These are phyloP conservation scores for Penicillium brasilianum DNA, from an alignment of 2,329 filamentous ascomycete species.

Conservation along the genomic window DNA sequence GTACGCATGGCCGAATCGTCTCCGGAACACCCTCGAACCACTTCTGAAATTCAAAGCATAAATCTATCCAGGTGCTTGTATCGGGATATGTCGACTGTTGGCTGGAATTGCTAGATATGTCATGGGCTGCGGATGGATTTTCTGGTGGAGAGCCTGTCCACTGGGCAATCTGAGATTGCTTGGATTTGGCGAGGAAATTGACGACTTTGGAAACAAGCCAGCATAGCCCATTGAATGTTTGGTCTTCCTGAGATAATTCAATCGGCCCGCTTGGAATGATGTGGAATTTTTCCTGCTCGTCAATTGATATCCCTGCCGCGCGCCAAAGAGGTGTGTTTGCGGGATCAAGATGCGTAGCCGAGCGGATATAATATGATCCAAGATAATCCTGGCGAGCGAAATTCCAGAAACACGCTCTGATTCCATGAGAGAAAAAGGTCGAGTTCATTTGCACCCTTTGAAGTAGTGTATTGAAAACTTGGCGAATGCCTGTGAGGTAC, in stretches of 20 bases:
- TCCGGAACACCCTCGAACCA: constrained; percentile 64
- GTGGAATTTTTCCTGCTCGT: constrained; percentile 54
- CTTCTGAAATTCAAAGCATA: constrained; percentile 60
- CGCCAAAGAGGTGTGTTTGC: constrained; percentile 64
- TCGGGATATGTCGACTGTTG: constrained; percentile 51
- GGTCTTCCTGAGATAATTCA: constrained; percentile 61
- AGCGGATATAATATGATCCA: constrained; percentile 64
- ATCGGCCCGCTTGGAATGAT: constrained; percentile 33
- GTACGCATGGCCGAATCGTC: constrained; percentile 61
- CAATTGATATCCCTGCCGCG: constrained; percentile 63
- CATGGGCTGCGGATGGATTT: constrained; percentile 42
- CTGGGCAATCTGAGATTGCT: constrained; percentile 52
- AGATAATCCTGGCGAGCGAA: constrained; percentile 67
- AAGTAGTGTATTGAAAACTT: constrained; percentile 57
- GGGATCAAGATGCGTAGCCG: constrained; percentile 62
- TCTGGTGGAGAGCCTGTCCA: constrained; percentile 38
- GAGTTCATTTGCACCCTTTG: constrained; percentile 31
- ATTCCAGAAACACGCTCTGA: constrained; percentile 67
- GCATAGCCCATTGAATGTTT: constrained; percentile 64
- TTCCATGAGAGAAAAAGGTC: constrained; percentile 53
- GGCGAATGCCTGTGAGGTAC: constrained; percentile 65
- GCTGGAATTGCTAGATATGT: constrained; percentile 1
- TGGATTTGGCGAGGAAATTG: constrained; percentile 65
- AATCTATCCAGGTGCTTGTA: constrained; percentile 58
- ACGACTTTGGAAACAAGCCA: constrained; percentile 68